phyloP scores from a whole-genome alignment of 2,329 filamentous ascomycete species.

The Davidsoniella virescens region DNA sequence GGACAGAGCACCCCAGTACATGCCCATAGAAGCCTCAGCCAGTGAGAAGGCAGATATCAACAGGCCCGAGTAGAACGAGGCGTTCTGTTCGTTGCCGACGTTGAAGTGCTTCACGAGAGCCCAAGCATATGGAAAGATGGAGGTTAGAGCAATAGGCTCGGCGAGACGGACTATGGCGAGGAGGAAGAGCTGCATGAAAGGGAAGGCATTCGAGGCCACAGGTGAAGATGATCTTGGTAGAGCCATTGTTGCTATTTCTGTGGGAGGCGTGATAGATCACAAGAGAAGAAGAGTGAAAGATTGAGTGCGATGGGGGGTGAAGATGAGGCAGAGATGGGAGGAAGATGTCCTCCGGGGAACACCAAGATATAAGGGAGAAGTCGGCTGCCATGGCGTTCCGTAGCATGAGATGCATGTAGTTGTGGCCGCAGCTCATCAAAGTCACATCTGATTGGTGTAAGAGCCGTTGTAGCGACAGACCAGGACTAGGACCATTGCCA shows the following conservation, averaged over 20 bases:
- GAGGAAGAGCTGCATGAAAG: constrained; percentile 65
- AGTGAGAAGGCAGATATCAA: constrained; percentile 77
- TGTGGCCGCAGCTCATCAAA: too few species aligned
- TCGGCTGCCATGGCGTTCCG: too few species aligned
- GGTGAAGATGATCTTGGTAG: not conserved
- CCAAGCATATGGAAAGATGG: constrained; percentile 87
- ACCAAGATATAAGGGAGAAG: too few species aligned
- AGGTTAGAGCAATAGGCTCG: constrained; percentile 83
- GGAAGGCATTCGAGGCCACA: constrained; percentile 34
- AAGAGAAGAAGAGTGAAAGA: not conserved
- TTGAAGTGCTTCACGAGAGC: constrained; percentile 62
- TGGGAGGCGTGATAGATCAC: not conserved
- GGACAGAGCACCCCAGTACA: constrained; percentile 75
- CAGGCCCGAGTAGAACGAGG: constrained; percentile 74
- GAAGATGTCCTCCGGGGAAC: too few species aligned
- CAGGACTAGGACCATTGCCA: too few species aligned
- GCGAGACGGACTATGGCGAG: constrained; percentile 83
- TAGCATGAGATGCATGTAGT: too few species aligned
- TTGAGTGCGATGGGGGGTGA: not conserved
- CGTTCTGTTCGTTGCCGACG: constrained; percentile 55
- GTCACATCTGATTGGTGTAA: too few species aligned
- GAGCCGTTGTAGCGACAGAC: too few species aligned
- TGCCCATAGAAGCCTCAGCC: constrained; percentile 66
- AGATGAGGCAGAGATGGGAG: too few species aligned
- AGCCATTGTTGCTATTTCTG: not conserved